A percentile compares a stretch with the other conserved stretches of the same genome.
Evolutionary conservation across 805 yeast species (phyloP).

Genomic region (Priceomyces fermenticarens): DNA sequence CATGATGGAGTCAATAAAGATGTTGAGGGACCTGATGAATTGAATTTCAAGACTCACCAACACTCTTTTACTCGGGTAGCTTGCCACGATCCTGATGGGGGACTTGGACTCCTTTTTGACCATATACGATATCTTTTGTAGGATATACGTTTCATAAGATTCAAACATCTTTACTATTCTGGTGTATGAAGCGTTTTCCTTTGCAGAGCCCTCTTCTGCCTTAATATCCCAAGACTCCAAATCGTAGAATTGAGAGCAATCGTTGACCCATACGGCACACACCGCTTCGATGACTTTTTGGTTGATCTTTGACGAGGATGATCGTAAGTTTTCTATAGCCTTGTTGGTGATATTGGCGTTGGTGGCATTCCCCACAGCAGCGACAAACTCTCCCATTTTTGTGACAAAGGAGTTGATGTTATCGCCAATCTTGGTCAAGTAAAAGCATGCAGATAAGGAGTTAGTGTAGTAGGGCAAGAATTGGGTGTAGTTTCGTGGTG

Average conservation of each 20-base stretch:
- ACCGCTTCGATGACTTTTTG: conserved; percentile 40
- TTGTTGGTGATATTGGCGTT: conserved; percentile 36
- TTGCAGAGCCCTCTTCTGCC: conserved; percentile 5
- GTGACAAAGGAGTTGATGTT: conserved; percentile 28
- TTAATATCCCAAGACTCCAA: conserved; percentile 40
- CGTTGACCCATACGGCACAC: conserved; percentile 45
- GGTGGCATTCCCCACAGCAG: conserved; percentile 29
- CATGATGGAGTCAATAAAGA: conserved; percentile 39
- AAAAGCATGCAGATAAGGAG: conserved; percentile 38
- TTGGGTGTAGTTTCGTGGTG: conserved; percentile 31
- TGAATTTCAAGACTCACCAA: conserved; percentile 43
- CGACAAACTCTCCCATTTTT: conserved; percentile 28
- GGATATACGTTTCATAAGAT: conserved; percentile 32
- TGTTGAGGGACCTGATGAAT: conserved; percentile 42
- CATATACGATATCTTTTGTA: conserved; percentile 26
- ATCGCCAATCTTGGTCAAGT: conserved; percentile 25
- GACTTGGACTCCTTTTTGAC: conserved; percentile 15
- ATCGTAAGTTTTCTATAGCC: conserved; percentile 30
- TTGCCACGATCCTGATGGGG: conserved; percentile 27
- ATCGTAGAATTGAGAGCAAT: conserved; percentile 42
- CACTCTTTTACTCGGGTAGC: conserved; percentile 38
- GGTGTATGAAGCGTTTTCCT: conserved; percentile 25
- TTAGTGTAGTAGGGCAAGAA: conserved; percentile 40
- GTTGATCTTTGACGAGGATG: conserved; percentile 28
- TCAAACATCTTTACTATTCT: conserved; percentile 34